These are phyloP conservation scores for Vinca major DNA, from an alignment of 305 asterid genomes.

Conservation along the genomic window DNA sequence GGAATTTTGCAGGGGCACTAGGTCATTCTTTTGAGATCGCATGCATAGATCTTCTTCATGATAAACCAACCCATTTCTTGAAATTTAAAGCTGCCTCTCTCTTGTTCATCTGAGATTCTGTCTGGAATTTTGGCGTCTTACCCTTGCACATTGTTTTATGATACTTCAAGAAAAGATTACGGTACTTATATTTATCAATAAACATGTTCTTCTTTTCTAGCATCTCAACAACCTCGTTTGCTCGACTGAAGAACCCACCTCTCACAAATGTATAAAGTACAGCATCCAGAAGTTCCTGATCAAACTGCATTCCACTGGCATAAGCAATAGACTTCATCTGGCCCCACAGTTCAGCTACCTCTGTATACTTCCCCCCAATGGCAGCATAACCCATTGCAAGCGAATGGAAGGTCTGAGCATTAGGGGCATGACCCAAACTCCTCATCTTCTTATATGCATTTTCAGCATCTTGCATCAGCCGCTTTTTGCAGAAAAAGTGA, in stretches of 20 bases:
- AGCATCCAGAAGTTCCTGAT: constrained; percentile 73
- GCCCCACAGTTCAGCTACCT: constrained; percentile 90
- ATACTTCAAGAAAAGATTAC: constrained; percentile 66
- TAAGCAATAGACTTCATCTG: constrained; percentile 67
- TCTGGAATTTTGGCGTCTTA: constrained; percentile 69
- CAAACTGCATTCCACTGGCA: constrained; percentile 63
- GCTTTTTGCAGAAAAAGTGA: constrained; percentile 85
- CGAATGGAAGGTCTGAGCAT: constrained; percentile 88
- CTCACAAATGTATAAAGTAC: constrained; percentile 79
- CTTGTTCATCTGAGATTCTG: constrained; percentile 65
- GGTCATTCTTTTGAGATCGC: background rate
- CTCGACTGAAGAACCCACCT: constrained; percentile 81
- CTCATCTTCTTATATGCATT: constrained; percentile 85
- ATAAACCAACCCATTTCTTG: constrained; percentile 75
- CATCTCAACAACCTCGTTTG: constrained; percentile 70
- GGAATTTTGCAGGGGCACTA: background rate
- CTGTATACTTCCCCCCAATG: constrained; percentile 69
- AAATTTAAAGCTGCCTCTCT: constrained; percentile 71
- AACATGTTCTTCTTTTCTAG: constrained; percentile 71
- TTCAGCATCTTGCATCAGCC: constrained; percentile 84
- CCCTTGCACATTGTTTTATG: constrained; percentile 66
- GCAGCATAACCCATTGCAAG: constrained; percentile 79
- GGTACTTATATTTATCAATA: constrained; percentile 76
- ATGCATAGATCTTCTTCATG: constrained; percentile 16
- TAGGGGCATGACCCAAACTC: constrained; percentile 63